A percentile compares a stretch with the other conserved stretches of the same genome.
Conservation (phyloP, 2,329 filamentous ascomycete genomes). For the Sporothrix mexicana region DNA sequence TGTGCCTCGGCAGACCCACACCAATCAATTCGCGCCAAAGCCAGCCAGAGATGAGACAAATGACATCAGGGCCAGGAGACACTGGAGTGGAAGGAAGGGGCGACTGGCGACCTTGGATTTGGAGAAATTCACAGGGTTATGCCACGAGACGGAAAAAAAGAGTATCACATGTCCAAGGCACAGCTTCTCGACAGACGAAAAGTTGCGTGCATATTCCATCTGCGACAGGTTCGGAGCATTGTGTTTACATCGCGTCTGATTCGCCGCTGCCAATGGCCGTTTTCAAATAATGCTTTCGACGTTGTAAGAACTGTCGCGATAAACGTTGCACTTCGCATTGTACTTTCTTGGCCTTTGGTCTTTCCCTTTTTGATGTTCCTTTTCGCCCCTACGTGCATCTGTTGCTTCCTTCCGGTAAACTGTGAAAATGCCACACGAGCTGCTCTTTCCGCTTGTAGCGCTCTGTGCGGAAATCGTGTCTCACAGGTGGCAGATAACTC, state of each 20-base stretch:
- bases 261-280: conserved; percentile 12
- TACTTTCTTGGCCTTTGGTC: neutral
- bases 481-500: neutral
- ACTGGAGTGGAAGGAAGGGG: neutral
- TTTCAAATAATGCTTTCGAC: neutral
- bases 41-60: neutral
- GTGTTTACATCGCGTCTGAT: conserved; percentile 18
- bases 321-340: neutral
- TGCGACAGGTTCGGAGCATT: neutral
- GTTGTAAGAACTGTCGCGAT: neutral
- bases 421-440: conserved; percentile 5
- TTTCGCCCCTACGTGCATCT: neutral
- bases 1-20: conserved; percentile 31
- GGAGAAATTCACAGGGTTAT: no score
- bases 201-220: conserved; percentile 3
- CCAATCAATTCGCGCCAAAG: neutral
- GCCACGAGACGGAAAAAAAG: conserved; percentile 3
- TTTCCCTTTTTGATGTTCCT: neutral
- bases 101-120: neutral
- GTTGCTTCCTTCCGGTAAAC: neutral
- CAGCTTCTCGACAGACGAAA: neutral
- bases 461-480: neutral
- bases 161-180: conserved; percentile 14
- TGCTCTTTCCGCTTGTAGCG: conserved; percentile 13
- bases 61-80: conserved; percentile 29